A percentile compares a stretch with the other conserved stretches of the same genome.
phyloP scores from a whole-genome alignment of 2,329 filamentous ascomycete species.

The Ascochyta koolunga region DNA sequence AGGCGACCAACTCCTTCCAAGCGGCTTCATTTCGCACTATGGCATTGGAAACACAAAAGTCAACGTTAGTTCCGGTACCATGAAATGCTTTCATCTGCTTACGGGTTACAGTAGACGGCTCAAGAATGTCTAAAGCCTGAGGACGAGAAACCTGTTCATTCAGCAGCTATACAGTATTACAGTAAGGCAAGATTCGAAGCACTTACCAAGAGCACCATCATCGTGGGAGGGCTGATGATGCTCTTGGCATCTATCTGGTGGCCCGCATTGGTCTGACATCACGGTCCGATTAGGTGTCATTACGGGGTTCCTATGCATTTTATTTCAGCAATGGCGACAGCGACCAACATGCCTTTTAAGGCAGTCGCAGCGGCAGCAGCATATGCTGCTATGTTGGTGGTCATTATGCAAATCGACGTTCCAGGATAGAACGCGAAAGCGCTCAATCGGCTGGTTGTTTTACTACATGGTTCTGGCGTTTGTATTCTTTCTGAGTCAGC shows the following conservation, averaged over 20 bases:
- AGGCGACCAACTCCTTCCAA: background rate
- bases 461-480: background rate
- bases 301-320: slow-evolving; percentile 32
- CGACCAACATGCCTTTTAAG: slow-evolving; percentile 27
- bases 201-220: slow-evolving; percentile 23
- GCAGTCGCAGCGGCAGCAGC: slow-evolving; percentile 31
- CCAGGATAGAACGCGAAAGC: background rate
- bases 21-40: background rate
- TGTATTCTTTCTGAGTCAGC: background rate
- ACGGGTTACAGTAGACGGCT: background rate
- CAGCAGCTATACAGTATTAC: slow-evolving; percentile 15
- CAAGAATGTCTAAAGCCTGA: slow-evolving; percentile 4
- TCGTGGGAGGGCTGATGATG: slow-evolving; percentile 22
- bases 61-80: background rate
- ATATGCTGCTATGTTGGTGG: slow-evolving; percentile 18
- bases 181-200: slow-evolving; percentile 19
- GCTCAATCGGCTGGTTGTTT: background rate
- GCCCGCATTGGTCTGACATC: slow-evolving; percentile 18
- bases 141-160: slow-evolving; percentile 2
- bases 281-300: slow-evolving; percentile 22
- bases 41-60: too few species aligned
- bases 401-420: slow-evolving; percentile 11
- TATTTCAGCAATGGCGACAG: slow-evolving; percentile 17
- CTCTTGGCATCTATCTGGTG: slow-evolving; percentile 33
- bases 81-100: background rate